Evolutionary conservation across 495 filamentous ascomycete species (phyloP).

Genomic region (Podospora bellae-mahoneyi): DNA sequence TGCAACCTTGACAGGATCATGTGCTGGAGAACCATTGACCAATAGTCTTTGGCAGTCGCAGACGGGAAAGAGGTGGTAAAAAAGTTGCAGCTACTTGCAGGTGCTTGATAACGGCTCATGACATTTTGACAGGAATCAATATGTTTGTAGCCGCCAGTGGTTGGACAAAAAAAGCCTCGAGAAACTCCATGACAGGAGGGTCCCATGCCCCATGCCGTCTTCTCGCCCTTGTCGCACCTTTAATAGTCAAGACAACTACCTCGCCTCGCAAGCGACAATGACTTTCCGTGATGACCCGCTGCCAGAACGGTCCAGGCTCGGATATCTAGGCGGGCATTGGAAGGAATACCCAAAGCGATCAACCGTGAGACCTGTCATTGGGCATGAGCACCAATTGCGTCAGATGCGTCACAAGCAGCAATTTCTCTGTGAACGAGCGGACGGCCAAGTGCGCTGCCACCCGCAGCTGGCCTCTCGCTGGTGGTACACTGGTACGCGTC

Average conservation of each 20-base stretch:
- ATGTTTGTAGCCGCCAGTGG: background rate
- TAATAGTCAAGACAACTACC: background rate
- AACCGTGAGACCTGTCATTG: background rate
- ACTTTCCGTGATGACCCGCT: background rate
- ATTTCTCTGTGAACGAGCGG: background rate
- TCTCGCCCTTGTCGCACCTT: background rate
- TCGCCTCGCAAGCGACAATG: background rate
- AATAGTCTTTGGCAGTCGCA: background rate
- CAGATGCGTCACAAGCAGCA: conserved; percentile 3
- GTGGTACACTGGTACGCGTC: background rate
- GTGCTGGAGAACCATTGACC: background rate
- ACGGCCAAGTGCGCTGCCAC: background rate
- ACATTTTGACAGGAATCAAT: background rate
- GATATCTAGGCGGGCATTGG: background rate
- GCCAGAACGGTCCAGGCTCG: conserved; percentile 2
- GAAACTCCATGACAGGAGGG: background rate
- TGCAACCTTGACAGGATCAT: background rate
- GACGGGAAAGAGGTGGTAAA: background rate
- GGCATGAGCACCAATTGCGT: background rate
- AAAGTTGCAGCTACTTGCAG: background rate
- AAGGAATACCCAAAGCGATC: background rate
- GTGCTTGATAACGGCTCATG: background rate
- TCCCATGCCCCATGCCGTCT: background rate
- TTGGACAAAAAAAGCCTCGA: background rate
- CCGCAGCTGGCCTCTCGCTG: background rate